Conservation (phyloP, 1,284 basidiomycete genomes). For the Trichosporon asahii region DNA sequence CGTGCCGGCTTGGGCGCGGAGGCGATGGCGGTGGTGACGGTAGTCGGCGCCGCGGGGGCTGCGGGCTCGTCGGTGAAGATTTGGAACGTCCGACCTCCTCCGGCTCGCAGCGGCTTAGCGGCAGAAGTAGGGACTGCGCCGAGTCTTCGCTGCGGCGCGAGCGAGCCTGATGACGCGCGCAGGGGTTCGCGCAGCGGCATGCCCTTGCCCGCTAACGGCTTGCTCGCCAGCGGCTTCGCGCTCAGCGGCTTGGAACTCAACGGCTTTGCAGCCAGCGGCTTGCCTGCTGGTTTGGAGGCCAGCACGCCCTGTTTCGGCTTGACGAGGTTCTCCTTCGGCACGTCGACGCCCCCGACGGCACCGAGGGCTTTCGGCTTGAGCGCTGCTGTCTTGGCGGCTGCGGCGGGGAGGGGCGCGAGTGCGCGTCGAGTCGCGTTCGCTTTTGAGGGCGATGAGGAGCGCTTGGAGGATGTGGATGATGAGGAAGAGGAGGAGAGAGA, state of each 20-base stretch:
- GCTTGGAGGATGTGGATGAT: slow-evolving; percentile 4
- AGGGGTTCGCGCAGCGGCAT: not conserved
- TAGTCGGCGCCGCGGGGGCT: not conserved
- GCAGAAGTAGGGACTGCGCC: not conserved
- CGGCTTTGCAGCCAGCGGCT: no score
- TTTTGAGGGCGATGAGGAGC: not conserved
- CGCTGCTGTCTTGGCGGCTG: not conserved
- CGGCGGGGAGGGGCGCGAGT: not conserved
- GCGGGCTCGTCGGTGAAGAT: slow-evolving; percentile 13
- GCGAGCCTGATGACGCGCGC: not conserved
- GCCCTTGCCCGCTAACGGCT: not conserved
- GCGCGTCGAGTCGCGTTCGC: not conserved
- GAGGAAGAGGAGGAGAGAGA: slow-evolving; percentile 17
- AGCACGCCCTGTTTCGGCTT: not conserved
- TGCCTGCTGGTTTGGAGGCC: not conserved
- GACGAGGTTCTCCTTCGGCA: not conserved
- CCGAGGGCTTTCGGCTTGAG: not conserved
- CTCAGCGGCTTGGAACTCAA: not conserved
- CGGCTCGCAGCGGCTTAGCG: not conserved
- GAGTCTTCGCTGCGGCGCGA: not conserved
- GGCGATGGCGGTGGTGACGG: not conserved
- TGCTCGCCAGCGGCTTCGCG: not conserved
- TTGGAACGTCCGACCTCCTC: not conserved
- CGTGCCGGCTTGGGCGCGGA: not conserved
- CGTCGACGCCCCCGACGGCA: not conserved